Evolutionary conservation across 1,284 basidiomycete genomes (phyloP).

Genomic region (Filobasidium uniguttulatum): DNA sequence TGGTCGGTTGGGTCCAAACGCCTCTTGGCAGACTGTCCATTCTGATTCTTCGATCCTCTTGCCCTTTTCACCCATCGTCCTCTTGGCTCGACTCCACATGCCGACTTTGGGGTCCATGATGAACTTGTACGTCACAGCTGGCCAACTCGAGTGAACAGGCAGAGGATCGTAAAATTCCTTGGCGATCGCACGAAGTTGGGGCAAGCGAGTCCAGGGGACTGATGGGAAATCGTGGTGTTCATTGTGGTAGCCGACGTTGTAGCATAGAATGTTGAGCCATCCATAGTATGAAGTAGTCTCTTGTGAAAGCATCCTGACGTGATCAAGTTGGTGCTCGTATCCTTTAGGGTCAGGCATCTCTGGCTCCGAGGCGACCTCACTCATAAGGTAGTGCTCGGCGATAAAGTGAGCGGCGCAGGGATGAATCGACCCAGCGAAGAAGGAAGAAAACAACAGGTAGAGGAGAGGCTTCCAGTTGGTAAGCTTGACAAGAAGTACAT

Average conservation of each 20-base stretch:
- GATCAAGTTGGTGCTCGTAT: conserved; percentile 19
- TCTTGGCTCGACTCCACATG: conserved; percentile 42
- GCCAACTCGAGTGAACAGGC: conserved; percentile 80
- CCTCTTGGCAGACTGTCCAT: conserved; percentile 19
- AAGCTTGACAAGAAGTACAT: conserved; percentile 51
- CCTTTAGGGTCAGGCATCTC: conserved; percentile 18
- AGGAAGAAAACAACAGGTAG: conserved; percentile 75
- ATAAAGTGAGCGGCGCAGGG: conserved; percentile 96
- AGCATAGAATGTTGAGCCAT: conserved; percentile 76
- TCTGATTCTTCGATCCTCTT: conserved; percentile 26
- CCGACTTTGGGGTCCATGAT: conserved; percentile 79
- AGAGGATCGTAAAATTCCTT: conserved; percentile 85
- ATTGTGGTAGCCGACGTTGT: conserved; percentile 98
- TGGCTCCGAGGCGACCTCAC: conserved; percentile 6
- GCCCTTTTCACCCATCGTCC: conserved; percentile 23
- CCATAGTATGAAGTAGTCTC: conserved; percentile 98
- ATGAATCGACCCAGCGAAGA: conserved; percentile 90
- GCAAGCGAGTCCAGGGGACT: conserved; percentile 87
- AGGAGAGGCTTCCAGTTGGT: conserved; percentile 55
- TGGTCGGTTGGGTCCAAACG: too few species aligned
- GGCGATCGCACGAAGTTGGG: conserved; percentile 64
- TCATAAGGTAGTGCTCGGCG: conserved; percentile 86
- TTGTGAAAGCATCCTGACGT: conserved; percentile 42
- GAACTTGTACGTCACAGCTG: conserved; percentile 85
- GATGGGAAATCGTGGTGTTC: conserved; percentile 99